phyloP scores from a whole-genome alignment of 1,139 yeast genomes.

The Suhomyces kunorum region DNA sequence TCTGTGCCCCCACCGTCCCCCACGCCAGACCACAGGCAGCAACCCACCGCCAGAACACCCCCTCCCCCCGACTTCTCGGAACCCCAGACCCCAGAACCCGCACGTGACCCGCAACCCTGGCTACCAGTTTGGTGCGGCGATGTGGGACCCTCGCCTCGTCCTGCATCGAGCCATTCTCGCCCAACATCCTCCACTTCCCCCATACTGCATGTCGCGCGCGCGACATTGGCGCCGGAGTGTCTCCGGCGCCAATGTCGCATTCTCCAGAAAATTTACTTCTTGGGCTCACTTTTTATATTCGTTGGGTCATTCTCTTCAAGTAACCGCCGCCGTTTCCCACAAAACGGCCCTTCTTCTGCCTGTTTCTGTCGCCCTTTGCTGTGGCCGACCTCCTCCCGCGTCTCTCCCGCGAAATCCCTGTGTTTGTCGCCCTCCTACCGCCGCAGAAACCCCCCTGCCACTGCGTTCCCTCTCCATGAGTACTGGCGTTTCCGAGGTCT shows the following conservation, averaged over 20 bases:
- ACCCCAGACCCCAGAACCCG: too few species aligned
- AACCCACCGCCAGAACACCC: too few species aligned
- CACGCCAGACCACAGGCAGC: too few species aligned
- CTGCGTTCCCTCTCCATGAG: conserved; percentile 9
- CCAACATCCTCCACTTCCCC: conserved; percentile 1
- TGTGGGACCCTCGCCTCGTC: too few species aligned
- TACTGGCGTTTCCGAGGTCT: conserved; percentile 7
- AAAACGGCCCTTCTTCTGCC: not conserved
- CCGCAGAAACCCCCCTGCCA: too few species aligned
- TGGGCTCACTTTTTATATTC: conserved; percentile 4
- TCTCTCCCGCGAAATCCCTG: not conserved
- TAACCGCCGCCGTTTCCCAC: not conserved
- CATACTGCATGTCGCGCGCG: conserved; percentile 6
- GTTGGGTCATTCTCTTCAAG: conserved; percentile 6
- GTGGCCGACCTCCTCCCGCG: not conserved
- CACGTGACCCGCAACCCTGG: too few species aligned
- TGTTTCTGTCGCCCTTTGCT: not conserved
- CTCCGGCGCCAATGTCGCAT: conserved; percentile 4
- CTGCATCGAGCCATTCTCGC: too few species aligned
- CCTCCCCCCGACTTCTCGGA: too few species aligned
- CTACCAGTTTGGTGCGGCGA: too few species aligned
- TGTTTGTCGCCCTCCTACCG: not conserved
- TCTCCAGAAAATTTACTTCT: conserved; percentile 9
- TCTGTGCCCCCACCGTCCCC: too few species aligned
- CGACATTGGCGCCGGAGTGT: conserved; percentile 2